A percentile compares a stretch with the other conserved stretches of the same genome.
Conservation (phyloP, 1,284 basidiomycete species). For the Sporisorium reilianum region DNA sequence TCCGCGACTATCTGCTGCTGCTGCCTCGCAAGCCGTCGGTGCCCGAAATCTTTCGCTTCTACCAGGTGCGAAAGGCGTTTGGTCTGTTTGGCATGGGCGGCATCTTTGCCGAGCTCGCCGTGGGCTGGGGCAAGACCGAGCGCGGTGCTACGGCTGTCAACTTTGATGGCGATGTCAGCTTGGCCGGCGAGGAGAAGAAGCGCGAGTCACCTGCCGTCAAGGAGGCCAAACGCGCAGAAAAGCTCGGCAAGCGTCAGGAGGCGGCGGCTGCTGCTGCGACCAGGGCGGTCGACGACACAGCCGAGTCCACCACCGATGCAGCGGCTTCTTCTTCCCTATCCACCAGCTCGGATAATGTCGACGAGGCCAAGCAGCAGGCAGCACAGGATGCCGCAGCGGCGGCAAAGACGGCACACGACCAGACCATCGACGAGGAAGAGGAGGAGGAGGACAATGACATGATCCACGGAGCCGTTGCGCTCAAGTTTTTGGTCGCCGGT, state of each 20-base stretch:
- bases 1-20: slow-evolving; percentile 67
- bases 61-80: slow-evolving; percentile 67
- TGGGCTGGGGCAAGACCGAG: slow-evolving; percentile 63
- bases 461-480: slow-evolving; percentile 79
- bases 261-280: slow-evolving; percentile 37
- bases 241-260: slow-evolving; percentile 38
- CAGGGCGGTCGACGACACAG: slow-evolving; percentile 26
- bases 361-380: slow-evolving; percentile 32
- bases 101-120: slow-evolving; percentile 66
- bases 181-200: slow-evolving; percentile 64
- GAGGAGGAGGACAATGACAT: slow-evolving; percentile 75
- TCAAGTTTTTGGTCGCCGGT: slow-evolving; percentile 91
- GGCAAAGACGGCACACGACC: slow-evolving; percentile 14
- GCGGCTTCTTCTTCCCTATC: not conserved
- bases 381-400: slow-evolving; percentile 29
- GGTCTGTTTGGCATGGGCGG: slow-evolving; percentile 67
- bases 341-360: slow-evolving; percentile 8
- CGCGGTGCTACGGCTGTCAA: slow-evolving; percentile 65
- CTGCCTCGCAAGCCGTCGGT: slow-evolving; percentile 65
- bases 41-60: slow-evolving; percentile 67
- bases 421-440: slow-evolving; percentile 70
- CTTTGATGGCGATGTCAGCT: slow-evolving; percentile 65
- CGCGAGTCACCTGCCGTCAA: slow-evolving; percentile 47
- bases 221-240: slow-evolving; percentile 53
- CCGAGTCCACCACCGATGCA: not conserved